Conservation (phyloP, 2,329 filamentous ascomycete species). For the Fusarium dlaminii region DNA sequence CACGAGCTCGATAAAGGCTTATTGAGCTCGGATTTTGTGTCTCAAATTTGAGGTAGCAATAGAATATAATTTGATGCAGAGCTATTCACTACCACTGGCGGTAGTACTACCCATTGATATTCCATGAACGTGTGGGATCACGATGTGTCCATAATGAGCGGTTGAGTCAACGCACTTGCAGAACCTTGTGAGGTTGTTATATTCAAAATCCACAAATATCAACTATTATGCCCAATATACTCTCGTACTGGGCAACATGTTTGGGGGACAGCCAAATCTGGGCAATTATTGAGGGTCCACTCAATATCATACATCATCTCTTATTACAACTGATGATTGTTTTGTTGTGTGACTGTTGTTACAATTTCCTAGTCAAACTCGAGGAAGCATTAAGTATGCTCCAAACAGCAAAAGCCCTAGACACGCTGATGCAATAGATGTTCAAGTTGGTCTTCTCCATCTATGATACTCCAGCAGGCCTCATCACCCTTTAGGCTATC, state of each 20-base stretch:
- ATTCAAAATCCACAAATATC: not conserved
- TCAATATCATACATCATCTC: not conserved
- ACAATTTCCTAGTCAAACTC: not conserved
- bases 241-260: not conserved
- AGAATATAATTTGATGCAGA: not conserved
- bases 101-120: not conserved
- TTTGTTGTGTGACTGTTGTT: not conserved
- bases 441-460: not conserved
- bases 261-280: not conserved
- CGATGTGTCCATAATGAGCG: not conserved
- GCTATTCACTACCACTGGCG: not conserved
- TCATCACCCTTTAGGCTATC: not conserved
- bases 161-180: not conserved
- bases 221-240: not conserved
- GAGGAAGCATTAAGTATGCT: not conserved
- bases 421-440: not conserved
- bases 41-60: not conserved
- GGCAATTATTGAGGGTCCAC: not conserved
- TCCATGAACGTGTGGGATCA: not conserved
- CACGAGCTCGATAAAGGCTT: not conserved
- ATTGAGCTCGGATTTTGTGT: fast-evolving
- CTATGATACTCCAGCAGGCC: not conserved
- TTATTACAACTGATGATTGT: not conserved
- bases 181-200: not conserved
- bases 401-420: not conserved